A percentile compares a stretch with the other conserved stretches of the same genome.
Evolutionary conservation across 768 basidiomycete species (phyloP).

Genomic region (Termitomyces heimii): DNA sequence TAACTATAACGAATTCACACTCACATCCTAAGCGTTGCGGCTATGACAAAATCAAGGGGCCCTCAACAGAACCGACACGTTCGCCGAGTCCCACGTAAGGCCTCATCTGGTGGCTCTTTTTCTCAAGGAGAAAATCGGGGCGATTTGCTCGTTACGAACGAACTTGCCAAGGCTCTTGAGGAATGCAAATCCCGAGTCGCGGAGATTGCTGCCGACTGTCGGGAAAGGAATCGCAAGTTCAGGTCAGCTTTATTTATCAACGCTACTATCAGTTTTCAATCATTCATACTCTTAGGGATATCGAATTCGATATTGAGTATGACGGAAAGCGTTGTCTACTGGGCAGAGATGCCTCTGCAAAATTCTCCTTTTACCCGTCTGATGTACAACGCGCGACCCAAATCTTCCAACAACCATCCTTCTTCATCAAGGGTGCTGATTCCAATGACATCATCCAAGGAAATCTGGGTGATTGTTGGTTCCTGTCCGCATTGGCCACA

Average conservation of each 20-base stretch:
- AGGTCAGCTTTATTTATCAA: constrained; percentile 24
- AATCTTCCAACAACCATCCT: constrained; percentile 46
- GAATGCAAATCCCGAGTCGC: constrained; percentile 36
- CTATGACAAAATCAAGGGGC: neutral
- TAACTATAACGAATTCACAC: too few relatives aligned
- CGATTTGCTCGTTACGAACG: constrained; percentile 40
- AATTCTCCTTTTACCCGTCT: constrained; percentile 14
- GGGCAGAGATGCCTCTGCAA: constrained; percentile 19
- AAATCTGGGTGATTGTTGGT: constrained; percentile 44
- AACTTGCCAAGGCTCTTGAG: constrained; percentile 39
- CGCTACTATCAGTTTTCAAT: neutral
- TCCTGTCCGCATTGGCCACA: constrained; percentile 46
- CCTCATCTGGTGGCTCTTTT: neutral
- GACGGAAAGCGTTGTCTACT: constrained; percentile 37
- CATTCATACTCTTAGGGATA: neutral
- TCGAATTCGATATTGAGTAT: constrained; percentile 48
- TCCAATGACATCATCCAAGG: constrained; percentile 46
- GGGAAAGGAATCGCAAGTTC: constrained; percentile 37
- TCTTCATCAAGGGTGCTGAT: constrained; percentile 38
- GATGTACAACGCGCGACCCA: constrained; percentile 42
- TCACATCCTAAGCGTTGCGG: neutral
- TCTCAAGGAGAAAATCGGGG: constrained; percentile 7
- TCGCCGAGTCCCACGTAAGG: neutral
- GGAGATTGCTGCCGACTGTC: constrained; percentile 36
- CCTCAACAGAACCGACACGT: too few relatives aligned